phyloP scores from a whole-genome alignment of 192 early-diverging fungal species.

The Spizellomyces sp. region DNA sequence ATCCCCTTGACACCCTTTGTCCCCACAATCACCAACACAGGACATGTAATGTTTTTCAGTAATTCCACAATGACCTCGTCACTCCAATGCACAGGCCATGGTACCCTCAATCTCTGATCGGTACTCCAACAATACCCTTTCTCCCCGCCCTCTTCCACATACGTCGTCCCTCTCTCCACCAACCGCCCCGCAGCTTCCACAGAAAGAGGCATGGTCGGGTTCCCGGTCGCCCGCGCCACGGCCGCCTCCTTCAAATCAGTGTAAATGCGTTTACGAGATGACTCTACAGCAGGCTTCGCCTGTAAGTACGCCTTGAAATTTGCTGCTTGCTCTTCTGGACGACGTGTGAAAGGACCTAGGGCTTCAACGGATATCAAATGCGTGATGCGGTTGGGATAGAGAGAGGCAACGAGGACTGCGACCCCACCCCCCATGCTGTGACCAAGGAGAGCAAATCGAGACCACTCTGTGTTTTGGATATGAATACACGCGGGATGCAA shows the following conservation, averaged over 20 bases:
- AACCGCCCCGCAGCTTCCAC: slow-evolving; percentile 11
- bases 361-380: slow-evolving; percentile 20
- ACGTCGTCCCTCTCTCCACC: slow-evolving; percentile 18
- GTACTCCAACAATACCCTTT: neutral
- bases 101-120: slow-evolving; percentile 17
- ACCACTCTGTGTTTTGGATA: slow-evolving; percentile 10
- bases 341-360: slow-evolving; percentile 24
- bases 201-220: slow-evolving; percentile 23
- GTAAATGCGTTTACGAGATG: neutral
- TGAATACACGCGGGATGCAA: no score
- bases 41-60: slow-evolving; percentile 19
- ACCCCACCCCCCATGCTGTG: slow-evolving; percentile 37
- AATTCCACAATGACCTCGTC: slow-evolving; percentile 27
- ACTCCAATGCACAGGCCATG: slow-evolving; percentile 1
- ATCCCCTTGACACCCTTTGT: slow-evolving; percentile 15
- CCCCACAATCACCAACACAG: slow-evolving; percentile 31
- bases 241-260: slow-evolving; percentile 24
- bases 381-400: slow-evolving; percentile 8
- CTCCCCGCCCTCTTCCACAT: slow-evolving; percentile 7
- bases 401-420: slow-evolving; percentile 7
- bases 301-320: neutral
- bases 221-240: slow-evolving; percentile 16
- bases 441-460: slow-evolving; percentile 17
- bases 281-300: neutral
- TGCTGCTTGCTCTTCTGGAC: neutral